These are phyloP conservation scores for Paramecium caudatum DNA, from an alignment of 73 alveolate genomes.

Conservation along the genomic window DNA sequence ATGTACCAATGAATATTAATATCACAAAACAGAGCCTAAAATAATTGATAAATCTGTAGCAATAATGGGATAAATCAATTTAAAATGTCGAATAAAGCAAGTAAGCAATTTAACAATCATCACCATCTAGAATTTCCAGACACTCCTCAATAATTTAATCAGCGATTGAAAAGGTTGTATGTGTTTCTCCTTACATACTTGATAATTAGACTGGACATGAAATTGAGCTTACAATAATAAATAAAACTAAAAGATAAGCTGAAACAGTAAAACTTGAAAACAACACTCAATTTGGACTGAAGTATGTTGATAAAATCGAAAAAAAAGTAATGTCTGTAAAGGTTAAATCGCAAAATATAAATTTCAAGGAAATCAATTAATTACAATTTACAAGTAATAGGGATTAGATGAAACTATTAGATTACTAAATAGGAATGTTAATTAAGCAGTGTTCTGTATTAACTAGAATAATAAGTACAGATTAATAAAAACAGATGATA, in stretches of 20 bases:
- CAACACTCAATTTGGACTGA: background rate
- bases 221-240: constrained; percentile 7
- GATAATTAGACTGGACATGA: constrained; percentile 57
- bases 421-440: constrained; percentile 33
- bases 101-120: background rate
- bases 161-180: background rate
- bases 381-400: background rate
- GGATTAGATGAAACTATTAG: background rate
- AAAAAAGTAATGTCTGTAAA: background rate
- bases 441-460: background rate
- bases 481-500: constrained; percentile 7
- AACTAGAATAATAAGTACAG: background rate
- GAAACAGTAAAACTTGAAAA: background rate
- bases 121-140: constrained; percentile 15
- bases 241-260: constrained; percentile 37
- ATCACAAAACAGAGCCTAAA: constrained; percentile 11
- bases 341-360: background rate
- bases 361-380: constrained; percentile 25
- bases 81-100: background rate
- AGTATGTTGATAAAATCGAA: constrained; percentile 29
- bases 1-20: constrained; percentile 57
- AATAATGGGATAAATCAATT: constrained; percentile 25
- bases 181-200: constrained; percentile 47
- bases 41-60: background rate
- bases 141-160: background rate